These are phyloP conservation scores for Tylopilus sp. DNA, from an alignment of 1,284 basidiomycete genomes.

Conservation along the genomic window DNA sequence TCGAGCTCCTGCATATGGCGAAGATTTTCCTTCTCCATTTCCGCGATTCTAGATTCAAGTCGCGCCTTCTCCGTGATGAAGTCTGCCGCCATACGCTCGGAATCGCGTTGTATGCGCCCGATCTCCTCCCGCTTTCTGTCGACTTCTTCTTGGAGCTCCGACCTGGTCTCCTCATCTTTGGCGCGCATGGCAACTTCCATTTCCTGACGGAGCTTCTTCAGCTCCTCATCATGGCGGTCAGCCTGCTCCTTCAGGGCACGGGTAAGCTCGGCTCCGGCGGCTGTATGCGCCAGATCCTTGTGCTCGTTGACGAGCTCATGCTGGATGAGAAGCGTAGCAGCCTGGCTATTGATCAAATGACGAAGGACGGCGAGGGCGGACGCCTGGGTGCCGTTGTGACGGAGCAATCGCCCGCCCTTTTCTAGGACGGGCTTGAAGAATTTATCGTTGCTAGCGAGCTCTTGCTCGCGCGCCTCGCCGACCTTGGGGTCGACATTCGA, in stretches of 20 bases:
- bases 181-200: constrained; percentile 35
- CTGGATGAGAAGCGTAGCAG: constrained; percentile 39
- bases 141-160: constrained; percentile 37
- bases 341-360: constrained; percentile 31
- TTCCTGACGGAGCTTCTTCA: constrained; percentile 36
- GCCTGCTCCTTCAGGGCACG: constrained; percentile 36
- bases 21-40: constrained; percentile 29
- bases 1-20: constrained; percentile 18
- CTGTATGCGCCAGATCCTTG: constrained; percentile 37
- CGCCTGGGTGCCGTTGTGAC: constrained; percentile 32
- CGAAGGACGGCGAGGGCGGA: constrained; percentile 32
- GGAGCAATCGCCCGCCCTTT: constrained; percentile 39
- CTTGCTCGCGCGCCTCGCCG: constrained; percentile 35
- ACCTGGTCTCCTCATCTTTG: constrained; percentile 38
- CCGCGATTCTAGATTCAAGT: constrained; percentile 28
- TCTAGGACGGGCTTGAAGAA: constrained; percentile 42
- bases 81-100: constrained; percentile 32
- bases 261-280: constrained; percentile 39
- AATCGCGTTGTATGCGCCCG: constrained; percentile 27
- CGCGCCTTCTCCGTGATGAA: constrained; percentile 34
- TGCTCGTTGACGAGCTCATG: constrained; percentile 39
- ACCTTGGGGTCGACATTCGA: constrained; percentile 35
- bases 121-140: constrained; percentile 34
- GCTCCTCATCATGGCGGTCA: constrained; percentile 34
- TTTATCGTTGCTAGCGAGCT: constrained; percentile 36